Base-by-base conservation (phyloP, 2,329 filamentous ascomycete species). In the Arthrobotrys iridis region DNA sequence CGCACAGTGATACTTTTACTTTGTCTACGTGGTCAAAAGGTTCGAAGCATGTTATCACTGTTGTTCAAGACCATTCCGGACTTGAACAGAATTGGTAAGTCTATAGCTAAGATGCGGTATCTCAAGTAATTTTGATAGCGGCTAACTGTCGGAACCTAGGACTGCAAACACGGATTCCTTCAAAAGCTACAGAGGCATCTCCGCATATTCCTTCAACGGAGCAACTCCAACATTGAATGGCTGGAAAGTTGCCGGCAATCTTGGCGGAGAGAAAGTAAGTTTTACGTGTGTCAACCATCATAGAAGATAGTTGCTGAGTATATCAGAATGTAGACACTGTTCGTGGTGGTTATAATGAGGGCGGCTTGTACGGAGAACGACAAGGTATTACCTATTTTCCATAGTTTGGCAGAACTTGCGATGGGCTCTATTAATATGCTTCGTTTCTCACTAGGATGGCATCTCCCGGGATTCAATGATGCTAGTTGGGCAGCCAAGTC, bases 21-120 rank as follows among this genome's bases (percentile, higher is more conserved):
- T 81, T 92, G 0, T 84, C 88, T 0, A 82, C 83, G 4, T 74
- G 70, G 70, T 78, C 80, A 0, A 80, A 83, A 0, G 88, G 87
- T 2, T 83, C 84, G 20, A 78, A 81, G 0, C 88, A 91, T 79
- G 84, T 89, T 8, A 80, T 93, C 77, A 93, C 91, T 0, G 83
- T 93, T 0, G 81, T 93, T 0, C 83, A 93, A 11, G 91, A 93
- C 81, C 89, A 89, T 81, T 91, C 89, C 83, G 91, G 91, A 0
- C 83, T 92, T 0, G 86, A 92, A 72, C 87, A 90, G 77, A 88
- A 90, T 81, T 88, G 86, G 84, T 83, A n/a, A n/a, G n/a, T 83
- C 1, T 86, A 89, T 0, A 89, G 88, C 0, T 78, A 80, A 1
- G 88, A 90, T 24, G 80, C 82, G n/a, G n/a, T n/a, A n/a, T n/a